phyloP scores from a whole-genome alignment of 768 basidiomycete genomes.

The Pulveroboletus sp. region DNA sequence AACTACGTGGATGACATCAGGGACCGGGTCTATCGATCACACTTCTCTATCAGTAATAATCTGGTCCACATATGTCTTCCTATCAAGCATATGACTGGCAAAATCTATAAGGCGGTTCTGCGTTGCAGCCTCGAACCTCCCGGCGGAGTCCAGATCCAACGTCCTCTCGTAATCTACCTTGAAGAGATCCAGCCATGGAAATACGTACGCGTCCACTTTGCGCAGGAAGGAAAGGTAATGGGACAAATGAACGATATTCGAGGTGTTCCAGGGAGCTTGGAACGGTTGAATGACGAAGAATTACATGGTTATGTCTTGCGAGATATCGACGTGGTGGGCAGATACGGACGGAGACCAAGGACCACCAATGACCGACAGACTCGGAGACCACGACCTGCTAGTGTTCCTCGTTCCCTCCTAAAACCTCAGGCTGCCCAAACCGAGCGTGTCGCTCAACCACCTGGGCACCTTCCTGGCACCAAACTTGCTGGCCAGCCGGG shows the following conservation, averaged over 20 bases:
- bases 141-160: constrained; percentile 1
- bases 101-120: constrained; percentile 20
- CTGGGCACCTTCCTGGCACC: constrained; percentile 23
- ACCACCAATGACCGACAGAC: background rate
- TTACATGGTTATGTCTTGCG: constrained; percentile 6
- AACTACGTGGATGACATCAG: constrained; percentile 17
- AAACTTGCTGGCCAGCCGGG: constrained; percentile 43
- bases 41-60: constrained; percentile 20
- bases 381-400: background rate
- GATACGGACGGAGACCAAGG: background rate
- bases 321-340: constrained; percentile 9
- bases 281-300: constrained; percentile 14
- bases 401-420: constrained; percentile 4
- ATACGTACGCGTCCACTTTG: constrained; percentile 15
- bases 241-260: background rate
- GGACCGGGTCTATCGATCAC: constrained; percentile 7
- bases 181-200: constrained; percentile 9
- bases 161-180: constrained; percentile 26
- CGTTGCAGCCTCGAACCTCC: constrained; percentile 23
- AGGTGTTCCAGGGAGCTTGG: constrained; percentile 20
- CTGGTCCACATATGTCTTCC: constrained; percentile 20
- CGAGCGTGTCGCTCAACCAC: constrained; percentile 16
- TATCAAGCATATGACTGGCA: constrained; percentile 12
- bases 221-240: background rate
- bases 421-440: constrained; percentile 15